A percentile compares a stretch with the other conserved stretches of the same genome.
Evolutionary conservation across 208 protist species (phyloP).

Genomic region (Wallacemonas sp.): DNA sequence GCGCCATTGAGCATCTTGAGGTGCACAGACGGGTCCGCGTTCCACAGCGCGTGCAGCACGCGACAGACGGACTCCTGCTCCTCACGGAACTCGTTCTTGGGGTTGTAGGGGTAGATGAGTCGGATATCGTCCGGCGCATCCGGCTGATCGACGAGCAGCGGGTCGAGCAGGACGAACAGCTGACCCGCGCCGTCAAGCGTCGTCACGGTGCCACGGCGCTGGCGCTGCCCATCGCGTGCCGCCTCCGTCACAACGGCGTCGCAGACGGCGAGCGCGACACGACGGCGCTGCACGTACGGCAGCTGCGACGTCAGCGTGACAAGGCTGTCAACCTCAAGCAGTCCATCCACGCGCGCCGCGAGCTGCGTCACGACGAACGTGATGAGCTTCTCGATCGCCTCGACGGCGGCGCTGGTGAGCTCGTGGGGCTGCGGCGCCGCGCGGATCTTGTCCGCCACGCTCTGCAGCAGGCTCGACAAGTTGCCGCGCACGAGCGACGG

Average conservation of each 20-base stretch:
- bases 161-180: conserved; percentile 84
- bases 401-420: conserved; percentile 27
- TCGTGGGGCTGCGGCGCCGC: conserved; percentile 3
- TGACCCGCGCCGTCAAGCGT: conserved; percentile 62
- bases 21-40: conserved; percentile 69
- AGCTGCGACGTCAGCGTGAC: conserved; percentile 55
- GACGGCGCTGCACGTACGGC: conserved; percentile 55
- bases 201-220: conserved; percentile 29
- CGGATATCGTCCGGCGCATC: conserved; percentile 37
- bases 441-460: conserved; percentile 33
- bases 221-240: conserved; percentile 22
- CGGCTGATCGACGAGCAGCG: conserved; percentile 77
- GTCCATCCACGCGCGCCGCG: conserved; percentile 22
- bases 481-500: conserved; percentile 14
- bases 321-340: conserved; percentile 79
- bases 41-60: conserved; percentile 88
- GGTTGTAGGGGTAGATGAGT: conserved; percentile 48
- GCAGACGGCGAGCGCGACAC: conserved; percentile 60
- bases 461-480: conserved; percentile 36
- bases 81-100: conserved; percentile 80
- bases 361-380: conserved; percentile 17
- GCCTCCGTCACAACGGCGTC: conserved; percentile 29
- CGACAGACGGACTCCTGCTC: conserved; percentile 93
- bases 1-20: conserved; percentile 91
- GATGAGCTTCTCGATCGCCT: conserved; percentile 35